Evolutionary conservation across 192 early-diverging fungal species (phyloP), one percentile per base, ranked within the genome.

Genomic region (Polychytrium aggregatum): DNA sequence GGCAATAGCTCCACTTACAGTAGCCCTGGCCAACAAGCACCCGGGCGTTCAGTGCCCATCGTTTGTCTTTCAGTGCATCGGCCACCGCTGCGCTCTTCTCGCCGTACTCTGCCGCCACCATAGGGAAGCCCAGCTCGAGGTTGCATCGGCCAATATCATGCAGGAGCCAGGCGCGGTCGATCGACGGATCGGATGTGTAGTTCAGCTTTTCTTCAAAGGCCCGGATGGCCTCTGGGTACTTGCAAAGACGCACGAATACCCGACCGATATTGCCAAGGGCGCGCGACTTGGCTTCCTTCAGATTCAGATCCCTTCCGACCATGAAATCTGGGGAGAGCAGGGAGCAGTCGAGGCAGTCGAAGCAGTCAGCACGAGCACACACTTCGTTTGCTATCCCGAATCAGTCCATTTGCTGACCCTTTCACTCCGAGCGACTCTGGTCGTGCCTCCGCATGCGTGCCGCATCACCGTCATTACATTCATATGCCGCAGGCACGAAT

Each of bases 111-210:
- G 24, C 47, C 27, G 57, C 57, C 35, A 13, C 17, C 5, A 26
- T 37, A 38, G 46, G 44, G 36, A 44, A 9, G 4, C 44, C 44
- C 31, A 59, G 35, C 46, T 59, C 57, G 11, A 59, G 40, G 33
- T 46, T 37, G 41, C 57, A 59, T 47, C 57, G 41, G 6, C 57
- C 57, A 52, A 59, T 46, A 24, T 59, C 57, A 34, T 59, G 57
- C 7, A 46, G 30, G 17, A 59, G 44, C 57, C 57, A 59, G 1
- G 57, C 57, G 11, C 43, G 18, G 20, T 59, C 57, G 11, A 59
- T 29, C 6, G 36, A 39, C 5, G 7, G 8, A 7, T 27, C 34
- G 3, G 41, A 9, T 21, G 38, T 37, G 33, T 11, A 24, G 0
- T 16, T 10, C 5, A 59, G 34, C 45, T 53, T 52, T 26, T 53